A percentile compares a stretch with the other conserved stretches of the same genome.
phyloP scores from a whole-genome alignment of 2,329 filamentous ascomycete species.

The Nemania sp. region DNA sequence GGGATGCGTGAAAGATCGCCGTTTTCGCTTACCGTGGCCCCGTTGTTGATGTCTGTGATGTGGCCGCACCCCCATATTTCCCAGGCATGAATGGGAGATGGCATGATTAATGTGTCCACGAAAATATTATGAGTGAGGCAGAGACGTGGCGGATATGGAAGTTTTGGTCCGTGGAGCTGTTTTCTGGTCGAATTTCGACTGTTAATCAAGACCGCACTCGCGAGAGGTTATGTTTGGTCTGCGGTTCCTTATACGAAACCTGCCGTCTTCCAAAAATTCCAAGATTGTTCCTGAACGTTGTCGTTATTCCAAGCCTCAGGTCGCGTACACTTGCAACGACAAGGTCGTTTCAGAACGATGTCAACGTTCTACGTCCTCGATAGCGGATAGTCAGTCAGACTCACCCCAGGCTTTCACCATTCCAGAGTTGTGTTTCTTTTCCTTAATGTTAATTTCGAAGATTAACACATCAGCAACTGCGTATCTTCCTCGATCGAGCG shows the following conservation, averaged over 20 bases:
- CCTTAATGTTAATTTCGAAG: neutral
- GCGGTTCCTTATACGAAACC: neutral
- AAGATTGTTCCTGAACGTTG: neutral
- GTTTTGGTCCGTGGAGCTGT: neutral
- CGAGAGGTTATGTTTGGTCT: neutral
- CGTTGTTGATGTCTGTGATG: neutral
- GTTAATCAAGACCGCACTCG: too few relatives aligned
- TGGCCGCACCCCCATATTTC: conserved; percentile 18
- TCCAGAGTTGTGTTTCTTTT: too few relatives aligned
- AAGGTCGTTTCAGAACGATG: neutral
- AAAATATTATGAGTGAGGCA: too few relatives aligned
- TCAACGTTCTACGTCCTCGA: too few relatives aligned
- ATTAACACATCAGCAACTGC: neutral
- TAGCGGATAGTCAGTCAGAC: too few relatives aligned
- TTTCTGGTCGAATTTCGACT: neutral
- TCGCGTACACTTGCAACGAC: neutral
- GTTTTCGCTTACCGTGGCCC: neutral
- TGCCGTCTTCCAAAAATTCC: neutral
- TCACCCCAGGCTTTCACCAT: too few relatives aligned
- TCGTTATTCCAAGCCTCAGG: neutral
- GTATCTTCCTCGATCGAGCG: too few relatives aligned
- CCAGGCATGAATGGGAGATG: neutral
- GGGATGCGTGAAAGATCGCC: neutral
- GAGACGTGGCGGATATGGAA: neutral
- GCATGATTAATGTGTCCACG: too few relatives aligned